Evolutionary conservation across 2,329 filamentous ascomycete species (phyloP).

Genomic region (Drechslera avenae): DNA sequence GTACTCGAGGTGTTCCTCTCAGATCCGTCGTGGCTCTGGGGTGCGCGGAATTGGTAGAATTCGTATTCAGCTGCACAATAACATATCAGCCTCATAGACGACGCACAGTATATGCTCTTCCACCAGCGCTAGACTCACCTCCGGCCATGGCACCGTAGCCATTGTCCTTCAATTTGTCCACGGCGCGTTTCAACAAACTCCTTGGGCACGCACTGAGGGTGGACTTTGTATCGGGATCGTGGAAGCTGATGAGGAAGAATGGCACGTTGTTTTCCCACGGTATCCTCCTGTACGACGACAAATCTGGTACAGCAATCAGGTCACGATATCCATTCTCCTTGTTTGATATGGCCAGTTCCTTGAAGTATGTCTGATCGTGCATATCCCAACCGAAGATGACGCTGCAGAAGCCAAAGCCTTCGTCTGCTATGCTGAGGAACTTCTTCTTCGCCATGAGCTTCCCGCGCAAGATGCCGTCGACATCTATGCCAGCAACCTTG

Average conservation of each 20-base stretch:
- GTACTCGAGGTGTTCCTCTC: constrained; percentile 70
- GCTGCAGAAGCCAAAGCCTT: constrained; percentile 91
- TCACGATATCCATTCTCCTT: constrained; percentile 89
- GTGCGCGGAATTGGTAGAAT: constrained; percentile 87
- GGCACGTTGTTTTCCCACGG: constrained; percentile 89
- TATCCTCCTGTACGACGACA: constrained; percentile 78
- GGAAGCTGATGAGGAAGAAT: constrained; percentile 83
- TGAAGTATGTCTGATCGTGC: constrained; percentile 89
- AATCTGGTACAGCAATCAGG: constrained; percentile 79
- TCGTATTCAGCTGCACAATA: constrained; percentile 80
- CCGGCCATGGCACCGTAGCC: constrained; percentile 89
- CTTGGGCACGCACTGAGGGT: constrained; percentile 80
- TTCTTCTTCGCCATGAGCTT: constrained; percentile 94
- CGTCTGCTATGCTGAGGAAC: constrained; percentile 79
- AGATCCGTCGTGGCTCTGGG: constrained; percentile 55
- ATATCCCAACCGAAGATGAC: constrained; percentile 97
- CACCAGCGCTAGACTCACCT: constrained; percentile 61
- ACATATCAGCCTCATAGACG: constrained; percentile 26
- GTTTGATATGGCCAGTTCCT: constrained; percentile 85
- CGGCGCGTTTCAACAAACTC: constrained; percentile 70
- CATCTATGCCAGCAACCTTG: constrained; percentile 86
- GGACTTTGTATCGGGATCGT: constrained; percentile 75
- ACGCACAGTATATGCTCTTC: constrained; percentile 20
- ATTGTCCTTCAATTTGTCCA: constrained; percentile 68
- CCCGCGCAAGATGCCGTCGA: constrained; percentile 84